A percentile compares a stretch with the other conserved stretches of the same genome.
Conservation (phyloP, 192 early-diverging fungal species). For the Chytriomyces confervae region DNA sequence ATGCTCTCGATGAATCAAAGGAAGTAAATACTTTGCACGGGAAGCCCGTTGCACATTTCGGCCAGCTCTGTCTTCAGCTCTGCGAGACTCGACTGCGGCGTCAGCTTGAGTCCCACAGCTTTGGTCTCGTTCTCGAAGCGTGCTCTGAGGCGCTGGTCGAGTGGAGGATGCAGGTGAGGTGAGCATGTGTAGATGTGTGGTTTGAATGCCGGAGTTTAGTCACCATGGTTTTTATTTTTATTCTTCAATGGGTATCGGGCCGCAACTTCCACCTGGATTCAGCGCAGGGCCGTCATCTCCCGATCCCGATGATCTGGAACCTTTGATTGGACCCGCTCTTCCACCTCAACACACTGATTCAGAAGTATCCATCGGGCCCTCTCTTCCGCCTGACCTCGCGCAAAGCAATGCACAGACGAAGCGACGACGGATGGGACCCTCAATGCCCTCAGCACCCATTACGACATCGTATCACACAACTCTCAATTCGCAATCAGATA, state of each 20-base stretch:
- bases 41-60: neutral
- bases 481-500: neutral
- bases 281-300: neutral
- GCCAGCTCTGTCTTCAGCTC: slow-evolving; percentile 1
- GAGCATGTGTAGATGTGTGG: neutral
- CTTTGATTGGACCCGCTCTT: neutral
- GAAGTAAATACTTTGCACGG: neutral
- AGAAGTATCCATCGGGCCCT: neutral
- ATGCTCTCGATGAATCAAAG: neutral
- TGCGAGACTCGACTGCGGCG: slow-evolving; percentile 7
- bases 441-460: neutral
- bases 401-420: neutral
- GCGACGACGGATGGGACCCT: slow-evolving; percentile 26
- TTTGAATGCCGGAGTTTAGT: neutral
- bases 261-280: neutral
- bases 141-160: slow-evolving; percentile 21
- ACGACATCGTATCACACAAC: neutral
- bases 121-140: slow-evolving; percentile 14
- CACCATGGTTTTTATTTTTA: neutral
- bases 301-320: neutral
- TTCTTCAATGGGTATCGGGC: neutral
- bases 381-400: slow-evolving; percentile 5
- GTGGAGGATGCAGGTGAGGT: neutral
- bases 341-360: neutral
- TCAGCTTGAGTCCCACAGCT: slow-evolving; percentile 5